A percentile compares a stretch with the other conserved stretches of the same genome.
phyloP scores from a whole-genome alignment of 495 filamentous ascomycete genomes.

The Lophiostoma macrostomum region DNA sequence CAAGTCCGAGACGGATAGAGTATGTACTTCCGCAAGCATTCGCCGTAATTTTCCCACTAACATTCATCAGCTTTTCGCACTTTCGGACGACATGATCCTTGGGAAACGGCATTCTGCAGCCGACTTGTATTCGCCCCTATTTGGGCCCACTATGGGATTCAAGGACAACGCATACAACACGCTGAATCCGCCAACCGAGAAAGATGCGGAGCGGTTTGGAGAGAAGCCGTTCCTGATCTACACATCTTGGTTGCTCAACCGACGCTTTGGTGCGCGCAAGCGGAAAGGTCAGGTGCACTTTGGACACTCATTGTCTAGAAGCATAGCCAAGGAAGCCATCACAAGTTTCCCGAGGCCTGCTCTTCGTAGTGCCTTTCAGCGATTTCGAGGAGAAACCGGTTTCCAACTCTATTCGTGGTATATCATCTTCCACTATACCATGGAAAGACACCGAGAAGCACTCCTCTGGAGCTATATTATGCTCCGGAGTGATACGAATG shows the following conservation, averaged over 20 bases:
- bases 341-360: constrained; percentile 44
- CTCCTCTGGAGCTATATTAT: constrained; percentile 47
- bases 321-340: constrained; percentile 43
- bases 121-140: constrained; percentile 46
- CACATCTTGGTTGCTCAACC: constrained; percentile 47
- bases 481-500: constrained; percentile 41
- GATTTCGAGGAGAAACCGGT: constrained; percentile 44
- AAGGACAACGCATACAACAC: constrained; percentile 46
- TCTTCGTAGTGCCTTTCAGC: constrained; percentile 41
- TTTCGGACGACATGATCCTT: constrained; percentile 48
- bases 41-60: constrained; percentile 15
- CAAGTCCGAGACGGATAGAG: constrained; percentile 27
- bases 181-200: constrained; percentile 38
- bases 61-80: constrained; percentile 40
- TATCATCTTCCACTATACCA: constrained; percentile 46
- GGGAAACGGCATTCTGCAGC: constrained; percentile 44
- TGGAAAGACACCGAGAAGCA: constrained; percentile 45
- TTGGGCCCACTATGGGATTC: constrained; percentile 46
- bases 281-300: constrained; percentile 48
- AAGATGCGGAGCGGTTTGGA: constrained; percentile 39
- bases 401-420: constrained; percentile 48
- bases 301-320: constrained; percentile 43
- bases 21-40: constrained; percentile 5
- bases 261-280: constrained; percentile 45
- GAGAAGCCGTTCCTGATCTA: constrained; percentile 48